Evolutionary conservation across 176 grass and related monocot species (phyloP).

Genomic region (Saccharum officinarum): DNA sequence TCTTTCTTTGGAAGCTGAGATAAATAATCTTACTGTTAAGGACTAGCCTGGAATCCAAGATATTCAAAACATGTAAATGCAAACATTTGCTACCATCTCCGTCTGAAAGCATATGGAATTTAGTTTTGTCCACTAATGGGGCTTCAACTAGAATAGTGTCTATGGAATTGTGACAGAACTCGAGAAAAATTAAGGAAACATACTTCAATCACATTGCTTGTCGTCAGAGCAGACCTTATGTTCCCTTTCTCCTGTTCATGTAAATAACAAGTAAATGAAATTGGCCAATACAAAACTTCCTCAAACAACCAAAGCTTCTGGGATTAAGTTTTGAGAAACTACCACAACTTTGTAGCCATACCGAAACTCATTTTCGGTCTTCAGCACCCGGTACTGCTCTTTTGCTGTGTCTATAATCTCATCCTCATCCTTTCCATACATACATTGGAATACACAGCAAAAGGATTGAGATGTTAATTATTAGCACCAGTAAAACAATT

Average conservation of each 20-base stretch:
- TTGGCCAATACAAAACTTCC: not conserved
- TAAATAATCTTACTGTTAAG: conserved; percentile 18
- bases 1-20: conserved; percentile 90
- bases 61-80: not conserved
- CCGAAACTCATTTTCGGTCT: conserved; percentile 64
- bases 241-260: conserved; percentile 80
- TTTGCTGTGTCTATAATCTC: conserved; percentile 69
- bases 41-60: not conserved
- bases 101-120: not conserved
- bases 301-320: not conserved
- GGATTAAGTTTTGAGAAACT: conserved; percentile 20
- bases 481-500: not conserved
- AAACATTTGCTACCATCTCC: not conserved
- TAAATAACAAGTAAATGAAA: conserved; percentile 19
- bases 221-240: conserved; percentile 69
- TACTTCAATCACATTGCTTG: conserved; percentile 83
- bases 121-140: not conserved
- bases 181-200: not conserved
- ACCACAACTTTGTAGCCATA: conserved; percentile 99
- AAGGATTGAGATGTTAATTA: conserved; percentile 7
- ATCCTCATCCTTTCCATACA: conserved; percentile 69
- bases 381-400: conserved; percentile 68
- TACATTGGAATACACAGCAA: not conserved
- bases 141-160: not conserved
- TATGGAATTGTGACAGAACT: not conserved